These are phyloP conservation scores for Pseudogymnoascus sp. DNA, from an alignment of 2,329 filamentous ascomycete genomes.

Conservation along the genomic window DNA sequence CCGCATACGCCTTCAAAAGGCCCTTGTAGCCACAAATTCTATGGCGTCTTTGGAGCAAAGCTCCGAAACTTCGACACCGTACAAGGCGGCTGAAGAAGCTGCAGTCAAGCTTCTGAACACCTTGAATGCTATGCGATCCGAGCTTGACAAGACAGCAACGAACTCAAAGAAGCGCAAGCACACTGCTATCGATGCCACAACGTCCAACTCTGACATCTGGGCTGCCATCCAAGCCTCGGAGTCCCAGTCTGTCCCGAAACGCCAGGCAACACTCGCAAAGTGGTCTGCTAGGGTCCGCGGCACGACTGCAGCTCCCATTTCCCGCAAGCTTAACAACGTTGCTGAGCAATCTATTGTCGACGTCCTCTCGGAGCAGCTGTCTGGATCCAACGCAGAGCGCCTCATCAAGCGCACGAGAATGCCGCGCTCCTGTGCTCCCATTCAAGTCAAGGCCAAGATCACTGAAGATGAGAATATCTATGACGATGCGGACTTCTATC, in stretches of 20 bases:
- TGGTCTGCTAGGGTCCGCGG: conserved; percentile 78
- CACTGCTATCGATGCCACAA: conserved; percentile 40
- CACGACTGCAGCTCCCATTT: conserved; percentile 46
- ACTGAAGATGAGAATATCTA: conserved; percentile 60
- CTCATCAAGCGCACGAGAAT: conserved; percentile 61
- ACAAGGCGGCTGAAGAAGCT: conserved; percentile 72
- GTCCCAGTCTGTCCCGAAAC: conserved; percentile 45
- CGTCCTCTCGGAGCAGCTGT: conserved; percentile 60
- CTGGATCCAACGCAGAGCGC: conserved; percentile 47
- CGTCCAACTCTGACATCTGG: conserved; percentile 62
- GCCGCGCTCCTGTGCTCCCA: conserved; percentile 68
- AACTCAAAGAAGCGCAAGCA: conserved; percentile 56
- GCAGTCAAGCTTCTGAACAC: conserved; percentile 80
- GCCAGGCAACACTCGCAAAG: conserved; percentile 71
- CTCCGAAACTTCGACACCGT: conserved; percentile 41
- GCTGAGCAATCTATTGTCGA: conserved; percentile 56
- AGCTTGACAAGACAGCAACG: conserved; percentile 40
- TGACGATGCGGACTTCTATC: conserved; percentile 93
- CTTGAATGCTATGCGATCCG: conserved; percentile 60
- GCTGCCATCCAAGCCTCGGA: conserved; percentile 61
- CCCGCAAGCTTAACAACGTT: conserved; percentile 45
- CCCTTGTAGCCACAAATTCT: conserved; percentile 73
- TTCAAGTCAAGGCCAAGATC: conserved; percentile 52
- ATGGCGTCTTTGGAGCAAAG: conserved; percentile 42
- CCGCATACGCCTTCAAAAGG: conserved; percentile 89